These are phyloP conservation scores for Lyophyllum shimeji DNA, from an alignment of 768 basidiomycete species.

Conservation along the genomic window DNA sequence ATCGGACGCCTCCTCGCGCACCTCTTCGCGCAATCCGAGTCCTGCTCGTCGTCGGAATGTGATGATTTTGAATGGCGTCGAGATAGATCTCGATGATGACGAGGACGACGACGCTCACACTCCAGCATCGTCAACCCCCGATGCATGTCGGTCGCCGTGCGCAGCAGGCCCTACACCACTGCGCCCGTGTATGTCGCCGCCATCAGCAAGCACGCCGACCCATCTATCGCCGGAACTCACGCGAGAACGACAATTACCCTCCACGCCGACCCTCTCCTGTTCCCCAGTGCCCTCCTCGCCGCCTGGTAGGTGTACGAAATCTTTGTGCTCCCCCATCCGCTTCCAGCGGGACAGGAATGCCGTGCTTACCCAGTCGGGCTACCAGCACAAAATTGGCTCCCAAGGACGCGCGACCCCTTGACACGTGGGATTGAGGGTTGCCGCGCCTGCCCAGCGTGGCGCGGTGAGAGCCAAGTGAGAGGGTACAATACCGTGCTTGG, in stretches of 20 bases:
- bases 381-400: neutral
- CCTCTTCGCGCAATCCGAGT: neutral
- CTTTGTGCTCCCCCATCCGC: conserved; percentile 1
- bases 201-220: conserved; percentile 1
- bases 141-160: neutral
- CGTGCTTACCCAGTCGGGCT: neutral
- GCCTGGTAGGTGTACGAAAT: neutral
- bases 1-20: conserved; percentile 4
- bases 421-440: neutral
- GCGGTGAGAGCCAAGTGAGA: neutral
- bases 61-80: conserved; percentile 16
- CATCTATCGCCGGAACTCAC: neutral
- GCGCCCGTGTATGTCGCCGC: conserved; percentile 5
- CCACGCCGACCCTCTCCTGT: neutral
- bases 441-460: neutral
- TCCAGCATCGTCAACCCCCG: neutral
- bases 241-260: neutral
- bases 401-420: conserved; percentile 4
- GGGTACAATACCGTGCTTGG: neutral
- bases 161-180: neutral
- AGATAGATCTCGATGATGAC: conserved; percentile 18
- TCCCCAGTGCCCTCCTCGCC: neutral
- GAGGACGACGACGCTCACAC: conserved; percentile 8
- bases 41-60: conserved; percentile 7
- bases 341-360: conserved; percentile 8